Percentiles rank a stretch among this genome's conserved stretches.
These are phyloP conservation scores for Leishmania amazonensis DNA, from an alignment of 208 protist genomes.

Conservation along the genomic window DNA sequence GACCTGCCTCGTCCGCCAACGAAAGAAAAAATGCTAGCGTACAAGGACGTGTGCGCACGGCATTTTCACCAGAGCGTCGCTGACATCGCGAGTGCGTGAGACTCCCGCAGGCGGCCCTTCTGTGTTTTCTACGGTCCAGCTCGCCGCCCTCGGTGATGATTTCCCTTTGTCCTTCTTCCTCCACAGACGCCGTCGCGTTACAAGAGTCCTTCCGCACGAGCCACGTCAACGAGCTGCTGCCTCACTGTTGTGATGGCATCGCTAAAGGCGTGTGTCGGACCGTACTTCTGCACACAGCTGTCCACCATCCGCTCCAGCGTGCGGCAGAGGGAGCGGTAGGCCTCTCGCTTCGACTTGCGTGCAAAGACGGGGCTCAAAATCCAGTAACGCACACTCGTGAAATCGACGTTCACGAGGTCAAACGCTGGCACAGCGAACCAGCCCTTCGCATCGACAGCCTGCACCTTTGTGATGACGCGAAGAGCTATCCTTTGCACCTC, in stretches of 20 bases:
- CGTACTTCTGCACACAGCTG: slow-evolving; percentile 74
- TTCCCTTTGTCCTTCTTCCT: neutral
- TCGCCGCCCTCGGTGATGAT: neutral
- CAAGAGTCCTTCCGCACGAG: slow-evolving; percentile 53
- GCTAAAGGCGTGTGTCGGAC: slow-evolving; percentile 71
- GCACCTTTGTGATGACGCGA: slow-evolving; percentile 52
- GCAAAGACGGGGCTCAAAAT: slow-evolving; percentile 49
- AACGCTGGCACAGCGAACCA: slow-evolving; percentile 86
- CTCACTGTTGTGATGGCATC: slow-evolving; percentile 64
- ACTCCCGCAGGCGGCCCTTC: neutral
- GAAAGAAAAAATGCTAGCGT: neutral
- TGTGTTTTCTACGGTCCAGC: slow-evolving; percentile 10
- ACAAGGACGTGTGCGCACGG: neutral
- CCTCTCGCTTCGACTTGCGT: slow-evolving; percentile 56
- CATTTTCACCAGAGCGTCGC: neutral
- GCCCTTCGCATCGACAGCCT: slow-evolving; percentile 48
- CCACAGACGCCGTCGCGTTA: slow-evolving; percentile 3
- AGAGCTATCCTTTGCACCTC: slow-evolving; percentile 46
- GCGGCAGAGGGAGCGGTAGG: slow-evolving; percentile 65
- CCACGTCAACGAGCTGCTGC: slow-evolving; percentile 67
- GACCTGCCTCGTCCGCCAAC: neutral
- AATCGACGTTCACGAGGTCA: slow-evolving; percentile 77
- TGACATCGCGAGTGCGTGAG: neutral
- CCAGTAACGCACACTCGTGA: slow-evolving; percentile 68
- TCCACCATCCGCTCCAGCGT: slow-evolving; percentile 87